Evolutionary conservation across 2,329 filamentous ascomycete species (phyloP).

Genomic region (Clarireedia homoeocarpa): DNA sequence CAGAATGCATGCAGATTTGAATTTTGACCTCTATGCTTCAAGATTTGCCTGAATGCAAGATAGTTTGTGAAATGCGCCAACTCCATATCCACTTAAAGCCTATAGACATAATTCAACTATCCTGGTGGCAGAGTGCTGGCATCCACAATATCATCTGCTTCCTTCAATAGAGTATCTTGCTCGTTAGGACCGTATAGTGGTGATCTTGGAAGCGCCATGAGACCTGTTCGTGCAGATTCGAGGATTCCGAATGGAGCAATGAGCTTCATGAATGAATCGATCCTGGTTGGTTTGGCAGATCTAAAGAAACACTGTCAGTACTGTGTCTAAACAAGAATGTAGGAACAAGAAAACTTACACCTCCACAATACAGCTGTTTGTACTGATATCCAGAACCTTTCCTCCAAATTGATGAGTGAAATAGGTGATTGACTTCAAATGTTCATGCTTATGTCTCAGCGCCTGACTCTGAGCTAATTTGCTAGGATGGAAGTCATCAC

Average conservation of each 20-base stretch:
- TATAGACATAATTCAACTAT: constrained; percentile 37
- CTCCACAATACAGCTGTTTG: constrained; percentile 97
- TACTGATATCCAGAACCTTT: constrained; percentile 96
- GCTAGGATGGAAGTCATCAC: constrained; percentile 76
- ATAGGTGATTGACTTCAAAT: constrained; percentile 92
- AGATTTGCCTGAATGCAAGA: neutral
- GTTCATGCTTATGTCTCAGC: constrained; percentile 92
- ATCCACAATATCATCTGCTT: constrained; percentile 91
- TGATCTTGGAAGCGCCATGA: constrained; percentile 94
- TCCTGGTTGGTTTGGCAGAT: constrained; percentile 85
- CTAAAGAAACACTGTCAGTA: constrained; percentile 17
- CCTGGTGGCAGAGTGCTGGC: constrained; percentile 89
- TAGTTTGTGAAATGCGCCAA: constrained; percentile 14
- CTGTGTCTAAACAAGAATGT: neutral
- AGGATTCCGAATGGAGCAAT: constrained; percentile 91
- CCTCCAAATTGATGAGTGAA: constrained; percentile 96
- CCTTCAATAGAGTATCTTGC: constrained; percentile 58
- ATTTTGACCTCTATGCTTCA: constrained; percentile 14
- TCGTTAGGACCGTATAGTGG: constrained; percentile 72
- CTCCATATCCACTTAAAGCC: constrained; percentile 15
- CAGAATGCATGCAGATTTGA: constrained; percentile 9
- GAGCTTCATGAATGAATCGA: constrained; percentile 96
- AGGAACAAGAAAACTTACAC: constrained; percentile 52
- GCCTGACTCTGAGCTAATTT: constrained; percentile 81
- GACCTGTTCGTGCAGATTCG: constrained; percentile 87